phyloP scores from a whole-genome alignment of 2,329 filamentous ascomycete genomes.

The Aureobasidium sp. region DNA sequence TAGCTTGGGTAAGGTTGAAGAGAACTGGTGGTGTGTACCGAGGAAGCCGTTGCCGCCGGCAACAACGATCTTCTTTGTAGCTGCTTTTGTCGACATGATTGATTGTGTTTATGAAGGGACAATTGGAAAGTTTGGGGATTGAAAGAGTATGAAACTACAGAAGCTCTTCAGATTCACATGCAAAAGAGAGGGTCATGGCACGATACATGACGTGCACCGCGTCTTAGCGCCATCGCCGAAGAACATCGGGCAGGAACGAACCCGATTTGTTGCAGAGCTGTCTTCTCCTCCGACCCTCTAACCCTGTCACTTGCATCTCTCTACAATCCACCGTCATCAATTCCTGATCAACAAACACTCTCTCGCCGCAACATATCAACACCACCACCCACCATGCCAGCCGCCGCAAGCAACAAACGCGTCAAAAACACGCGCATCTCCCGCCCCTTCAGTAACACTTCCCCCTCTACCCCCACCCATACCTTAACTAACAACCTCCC shows the following conservation, averaged over 20 bases:
- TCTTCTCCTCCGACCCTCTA: neutral
- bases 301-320: neutral
- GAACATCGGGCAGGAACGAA: slow-evolving; percentile 1
- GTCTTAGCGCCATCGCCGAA: slow-evolving; percentile 1
- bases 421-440: slow-evolving; percentile 25
- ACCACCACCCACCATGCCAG: slow-evolving; percentile 23
- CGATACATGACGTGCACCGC: slow-evolving; percentile 3
- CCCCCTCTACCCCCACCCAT: neutral
- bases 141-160: neutral
- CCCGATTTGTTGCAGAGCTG: neutral
- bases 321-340: neutral
- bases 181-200: neutral
- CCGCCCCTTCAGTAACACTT: slow-evolving; percentile 22
- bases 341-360: neutral
- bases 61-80: slow-evolving; percentile 73
- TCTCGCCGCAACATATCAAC: neutral
- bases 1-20: neutral
- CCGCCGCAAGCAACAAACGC: slow-evolving; percentile 26
- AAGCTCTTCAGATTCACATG: neutral
- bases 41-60: slow-evolving; percentile 92
- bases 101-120: too few species aligned
- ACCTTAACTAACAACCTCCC: neutral
- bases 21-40: slow-evolving; percentile 45
- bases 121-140: too few species aligned
- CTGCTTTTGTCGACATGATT: slow-evolving; percentile 34